A percentile compares a stretch with the other conserved stretches of the same genome.
phyloP scores from a whole-genome alignment of 2,329 filamentous ascomycete genomes.

The Colletotrichum liriopes region DNA sequence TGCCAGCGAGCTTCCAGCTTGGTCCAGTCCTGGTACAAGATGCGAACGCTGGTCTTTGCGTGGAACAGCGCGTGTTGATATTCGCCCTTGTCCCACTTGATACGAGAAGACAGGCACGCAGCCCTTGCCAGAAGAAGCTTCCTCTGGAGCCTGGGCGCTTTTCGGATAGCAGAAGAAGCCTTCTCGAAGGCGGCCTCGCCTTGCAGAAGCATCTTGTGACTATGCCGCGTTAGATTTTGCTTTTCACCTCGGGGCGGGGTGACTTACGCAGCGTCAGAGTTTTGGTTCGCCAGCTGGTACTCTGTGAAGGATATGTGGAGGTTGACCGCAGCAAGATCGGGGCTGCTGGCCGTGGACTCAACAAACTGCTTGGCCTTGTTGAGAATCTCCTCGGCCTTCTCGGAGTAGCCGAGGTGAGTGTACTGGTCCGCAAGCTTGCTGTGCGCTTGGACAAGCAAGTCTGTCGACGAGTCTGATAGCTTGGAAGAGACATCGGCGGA shows the following conservation, averaged over 20 bases:
- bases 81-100: conserved; percentile 75
- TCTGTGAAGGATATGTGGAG: conserved; percentile 83
- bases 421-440: conserved; percentile 68
- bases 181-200: conserved; percentile 39
- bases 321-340: conserved; percentile 59
- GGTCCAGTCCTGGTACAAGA: conserved; percentile 70
- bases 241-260: not conserved
- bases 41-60: conserved; percentile 71
- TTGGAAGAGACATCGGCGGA: conserved; percentile 59
- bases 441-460: conserved; percentile 62
- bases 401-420: conserved; percentile 66
- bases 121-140: conserved; percentile 73
- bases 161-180: conserved; percentile 17
- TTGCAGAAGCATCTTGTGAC: conserved; percentile 37
- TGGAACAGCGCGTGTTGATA: conserved; percentile 71
- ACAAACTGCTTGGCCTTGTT: conserved; percentile 69
- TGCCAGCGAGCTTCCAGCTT: conserved; percentile 58
- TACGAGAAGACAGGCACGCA: conserved; percentile 74
- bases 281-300: conserved; percentile 78
- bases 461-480: conserved; percentile 50
- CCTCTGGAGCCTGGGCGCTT: conserved; percentile 46
- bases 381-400: conserved; percentile 68
- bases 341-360: conserved; percentile 53
- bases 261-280: conserved; percentile 72
- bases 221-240: conserved; percentile 20